Evolutionary conservation across 208 protist species (phyloP).

Genomic region (Blastocrithidia nonstop): DNA sequence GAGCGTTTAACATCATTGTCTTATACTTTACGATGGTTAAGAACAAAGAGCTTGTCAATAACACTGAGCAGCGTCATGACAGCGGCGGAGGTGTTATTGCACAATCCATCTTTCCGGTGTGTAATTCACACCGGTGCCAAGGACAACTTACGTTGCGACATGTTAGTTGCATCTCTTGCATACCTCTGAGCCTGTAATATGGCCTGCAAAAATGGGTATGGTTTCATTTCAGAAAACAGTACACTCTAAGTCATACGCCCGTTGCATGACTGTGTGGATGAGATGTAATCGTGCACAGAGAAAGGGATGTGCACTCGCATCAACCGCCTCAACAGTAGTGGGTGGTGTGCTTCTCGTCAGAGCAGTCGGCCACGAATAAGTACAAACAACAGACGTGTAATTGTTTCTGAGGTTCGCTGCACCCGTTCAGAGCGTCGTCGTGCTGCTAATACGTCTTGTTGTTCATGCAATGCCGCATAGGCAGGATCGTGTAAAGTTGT

Average conservation of each 20-base stretch:
- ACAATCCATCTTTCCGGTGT: slow-evolving; percentile 13
- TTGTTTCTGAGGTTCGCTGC: slow-evolving; percentile 22
- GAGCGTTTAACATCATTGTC: too few species aligned
- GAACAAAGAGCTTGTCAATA: slow-evolving; percentile 19
- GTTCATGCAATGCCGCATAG: slow-evolving; percentile 55
- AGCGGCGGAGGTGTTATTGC: slow-evolving; percentile 32
- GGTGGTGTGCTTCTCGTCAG: slow-evolving; percentile 43
- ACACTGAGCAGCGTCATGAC: slow-evolving; percentile 14
- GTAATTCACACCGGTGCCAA: slow-evolving; percentile 54
- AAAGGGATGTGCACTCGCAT: too few species aligned
- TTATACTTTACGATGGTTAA: too few species aligned
- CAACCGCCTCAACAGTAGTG: slow-evolving; percentile 21
- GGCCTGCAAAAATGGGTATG: not conserved
- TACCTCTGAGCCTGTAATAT: too few species aligned
- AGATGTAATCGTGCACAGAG: too few species aligned
- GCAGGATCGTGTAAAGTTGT: slow-evolving; percentile 43
- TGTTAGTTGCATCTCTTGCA: too few species aligned
- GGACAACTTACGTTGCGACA: slow-evolving; percentile 11
- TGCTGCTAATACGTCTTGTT: slow-evolving; percentile 52
- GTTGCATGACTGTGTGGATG: not conserved
- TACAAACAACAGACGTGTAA: slow-evolving; percentile 23
- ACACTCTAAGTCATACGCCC: not conserved
- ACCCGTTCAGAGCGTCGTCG: slow-evolving; percentile 63
- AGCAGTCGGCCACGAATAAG: slow-evolving; percentile 34
- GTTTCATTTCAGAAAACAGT: not conserved